Base-by-base conservation (phyloP, 208 protist genomes). In the Leishmania aethiopica region DNA sequence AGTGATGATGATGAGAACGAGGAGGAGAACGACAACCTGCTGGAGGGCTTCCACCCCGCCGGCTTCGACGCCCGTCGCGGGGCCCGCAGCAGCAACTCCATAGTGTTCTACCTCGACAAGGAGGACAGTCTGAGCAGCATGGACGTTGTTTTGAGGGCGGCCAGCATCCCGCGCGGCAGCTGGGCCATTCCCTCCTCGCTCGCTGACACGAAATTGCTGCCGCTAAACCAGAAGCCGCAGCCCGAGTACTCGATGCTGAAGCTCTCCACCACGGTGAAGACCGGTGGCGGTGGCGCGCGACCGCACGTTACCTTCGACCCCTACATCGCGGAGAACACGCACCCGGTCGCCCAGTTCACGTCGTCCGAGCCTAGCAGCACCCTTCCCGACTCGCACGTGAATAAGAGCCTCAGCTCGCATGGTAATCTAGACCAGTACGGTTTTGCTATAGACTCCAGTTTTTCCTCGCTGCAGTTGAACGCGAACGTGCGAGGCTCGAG, bases 31-130 rank as follows among this genome's bases (percentile, higher is more conserved):
- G 84, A 88, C 28, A 78, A 64, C n/a, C 62, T 88, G 45, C 79
- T 91, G 35, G 82, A 85, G 49, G 87, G 87, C 70, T 93, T 93
- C 83, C 80, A 80, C 51, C 90, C 90, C 17, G 64, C 75, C 22
- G 81, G 86, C 53, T 93, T 87, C 78, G 87, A 84, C 64, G 69
- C 55, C 51, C 70, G 51, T n/a, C 82, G 80, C 57, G 75, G 73
- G 1, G 22, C 37, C 19, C 84, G 86, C 51, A 77, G 55, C n/a
- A 53, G 49, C 15, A 91, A 82, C 86, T 70, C 40, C 64, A 88
- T 93, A 40, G 75, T 84, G 59, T 88, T 93, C 77, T 86, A 87
- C 73, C 72, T 91, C 40, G 75, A 80, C 45, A 76, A 80, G 22
- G 79, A 86, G 22, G 88, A 93, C 64, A 87, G 84, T 47, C 67